These are phyloP conservation scores for Sugiyamaella neomexicana DNA, from an alignment of 1,139 yeast species.

Conservation along the genomic window DNA sequence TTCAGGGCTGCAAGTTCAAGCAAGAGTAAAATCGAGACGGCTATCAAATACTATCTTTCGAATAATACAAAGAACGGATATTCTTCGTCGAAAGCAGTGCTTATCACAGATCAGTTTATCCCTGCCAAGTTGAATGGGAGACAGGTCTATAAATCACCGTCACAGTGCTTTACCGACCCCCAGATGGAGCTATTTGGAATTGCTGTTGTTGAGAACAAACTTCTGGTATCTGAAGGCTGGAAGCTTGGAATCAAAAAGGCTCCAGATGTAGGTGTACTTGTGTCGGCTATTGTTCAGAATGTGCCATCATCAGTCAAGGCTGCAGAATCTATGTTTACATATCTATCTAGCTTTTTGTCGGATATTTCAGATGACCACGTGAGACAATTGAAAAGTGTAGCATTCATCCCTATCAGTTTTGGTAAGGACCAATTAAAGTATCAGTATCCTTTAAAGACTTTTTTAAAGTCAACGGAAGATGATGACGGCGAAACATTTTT, in stretches of 20 bases:
- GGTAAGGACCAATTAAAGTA: conserved; percentile 12
- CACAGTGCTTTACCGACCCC: conserved; percentile 33
- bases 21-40: conserved; percentile 27
- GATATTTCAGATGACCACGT: conserved; percentile 31
- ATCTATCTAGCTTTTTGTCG: conserved; percentile 33
- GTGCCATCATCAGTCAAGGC: conserved; percentile 33
- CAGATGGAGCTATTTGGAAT: conserved; percentile 37
- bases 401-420: conserved; percentile 36
- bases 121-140: conserved; percentile 30
- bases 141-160: conserved; percentile 29
- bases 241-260: conserved; percentile 38
- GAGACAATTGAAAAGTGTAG: conserved; percentile 22
- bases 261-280: conserved; percentile 34
- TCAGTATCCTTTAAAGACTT: conserved; percentile 33
- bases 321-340: conserved; percentile 36
- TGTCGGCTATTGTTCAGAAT: conserved; percentile 26
- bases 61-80: conserved; percentile 33
- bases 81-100: conserved; percentile 23
- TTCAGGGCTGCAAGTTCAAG: conserved; percentile 27
- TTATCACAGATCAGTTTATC: conserved; percentile 27
- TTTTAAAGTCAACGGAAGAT: conserved; percentile 24
- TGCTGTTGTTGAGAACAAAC: conserved; percentile 33
- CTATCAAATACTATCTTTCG: conserved; percentile 37
- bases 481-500: conserved; percentile 29
- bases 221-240: conserved; percentile 34